Conservation (phyloP, 768 basidiomycete genomes). For the Boletus sp. region DNA sequence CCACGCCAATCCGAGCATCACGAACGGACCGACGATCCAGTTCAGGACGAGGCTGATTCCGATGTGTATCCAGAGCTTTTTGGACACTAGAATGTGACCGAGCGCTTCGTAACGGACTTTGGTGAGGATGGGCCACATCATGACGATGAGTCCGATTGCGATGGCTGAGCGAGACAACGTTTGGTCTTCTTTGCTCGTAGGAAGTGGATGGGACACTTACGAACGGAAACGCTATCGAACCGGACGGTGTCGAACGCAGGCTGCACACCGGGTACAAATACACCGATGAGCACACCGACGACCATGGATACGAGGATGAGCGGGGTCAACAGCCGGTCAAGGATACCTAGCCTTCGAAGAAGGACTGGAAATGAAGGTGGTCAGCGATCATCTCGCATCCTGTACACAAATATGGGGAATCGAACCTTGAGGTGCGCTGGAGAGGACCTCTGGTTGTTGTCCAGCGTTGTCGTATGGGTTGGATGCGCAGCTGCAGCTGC, state of each 20-base stretch:
- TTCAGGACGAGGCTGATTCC: slow-evolving; percentile 65
- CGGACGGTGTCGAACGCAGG: slow-evolving; percentile 58
- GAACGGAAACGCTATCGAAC: slow-evolving; percentile 70
- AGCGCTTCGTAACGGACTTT: slow-evolving; percentile 77
- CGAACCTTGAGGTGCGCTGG: slow-evolving; percentile 3
- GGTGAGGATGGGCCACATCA: slow-evolving; percentile 85
- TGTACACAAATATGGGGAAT: not conserved
- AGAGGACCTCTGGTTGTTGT: not conserved
- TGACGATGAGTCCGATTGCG: slow-evolving; percentile 74
- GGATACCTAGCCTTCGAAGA: slow-evolving; percentile 42
- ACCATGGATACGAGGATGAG: slow-evolving; percentile 73
- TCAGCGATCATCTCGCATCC: not conserved
- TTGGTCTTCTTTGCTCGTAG: not conserved
- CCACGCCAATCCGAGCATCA: slow-evolving; percentile 87
- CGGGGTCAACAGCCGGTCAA: slow-evolving; percentile 62
- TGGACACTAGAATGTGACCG: slow-evolving; percentile 50
- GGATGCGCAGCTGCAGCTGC: not conserved
- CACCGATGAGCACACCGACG: slow-evolving; percentile 70
- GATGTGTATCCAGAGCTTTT: slow-evolving; percentile 63
- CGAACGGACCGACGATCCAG: slow-evolving; percentile 76
- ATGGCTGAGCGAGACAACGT: slow-evolving; percentile 49
- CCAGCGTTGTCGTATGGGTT: not conserved
- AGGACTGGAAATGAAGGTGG: slow-evolving; percentile 23
- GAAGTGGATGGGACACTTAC: slow-evolving; percentile 43
- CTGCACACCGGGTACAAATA: slow-evolving; percentile 58